Percentiles rank a stretch among this genome's conserved stretches.
Evolutionary conservation across 805 yeast genomes (phyloP).

Genomic region (Pichia californica): DNA sequence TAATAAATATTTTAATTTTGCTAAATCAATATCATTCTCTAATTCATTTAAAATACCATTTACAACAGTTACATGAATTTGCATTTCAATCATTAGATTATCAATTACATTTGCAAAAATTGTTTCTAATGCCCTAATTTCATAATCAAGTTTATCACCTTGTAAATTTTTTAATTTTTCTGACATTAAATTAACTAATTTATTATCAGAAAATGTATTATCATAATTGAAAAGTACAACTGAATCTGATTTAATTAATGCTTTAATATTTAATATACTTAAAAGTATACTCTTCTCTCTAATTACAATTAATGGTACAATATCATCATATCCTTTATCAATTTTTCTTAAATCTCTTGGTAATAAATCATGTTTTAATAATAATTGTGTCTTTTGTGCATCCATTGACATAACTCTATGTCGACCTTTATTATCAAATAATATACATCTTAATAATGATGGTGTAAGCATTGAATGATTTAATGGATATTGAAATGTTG

Average conservation of each 20-base stretch:
- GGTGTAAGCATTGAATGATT: slow-evolving; percentile 7
- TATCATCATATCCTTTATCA: slow-evolving; percentile 40
- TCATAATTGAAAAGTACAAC: slow-evolving; percentile 45
- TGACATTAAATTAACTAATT: slow-evolving; percentile 38
- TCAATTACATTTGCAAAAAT: slow-evolving; percentile 74
- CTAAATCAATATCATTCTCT: slow-evolving; percentile 76
- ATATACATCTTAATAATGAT: slow-evolving; percentile 35
- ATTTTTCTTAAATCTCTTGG: slow-evolving; percentile 52
- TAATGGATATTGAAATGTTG: slow-evolving; percentile 9
- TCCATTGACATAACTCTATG: slow-evolving; percentile 41
- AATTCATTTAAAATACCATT: slow-evolving; percentile 67
- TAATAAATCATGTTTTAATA: slow-evolving; percentile 39
- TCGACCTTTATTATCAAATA: slow-evolving; percentile 41
- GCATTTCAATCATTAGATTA: slow-evolving; percentile 79
- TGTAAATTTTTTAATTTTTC: slow-evolving; percentile 31
- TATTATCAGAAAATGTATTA: slow-evolving; percentile 38
- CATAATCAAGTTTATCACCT: slow-evolving; percentile 59
- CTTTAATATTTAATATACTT: slow-evolving; percentile 43
- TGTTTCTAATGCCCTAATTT: slow-evolving; percentile 84
- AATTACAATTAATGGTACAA: slow-evolving; percentile 50
- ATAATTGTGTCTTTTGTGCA: slow-evolving; percentile 35
- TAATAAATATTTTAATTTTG: slow-evolving; percentile 67
- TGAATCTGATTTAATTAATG: slow-evolving; percentile 45
- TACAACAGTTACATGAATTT: slow-evolving; percentile 71
- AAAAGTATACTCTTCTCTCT: slow-evolving; percentile 41